phyloP scores from a whole-genome alignment of 345 rosid genomes.

The Salix exigua region DNA sequence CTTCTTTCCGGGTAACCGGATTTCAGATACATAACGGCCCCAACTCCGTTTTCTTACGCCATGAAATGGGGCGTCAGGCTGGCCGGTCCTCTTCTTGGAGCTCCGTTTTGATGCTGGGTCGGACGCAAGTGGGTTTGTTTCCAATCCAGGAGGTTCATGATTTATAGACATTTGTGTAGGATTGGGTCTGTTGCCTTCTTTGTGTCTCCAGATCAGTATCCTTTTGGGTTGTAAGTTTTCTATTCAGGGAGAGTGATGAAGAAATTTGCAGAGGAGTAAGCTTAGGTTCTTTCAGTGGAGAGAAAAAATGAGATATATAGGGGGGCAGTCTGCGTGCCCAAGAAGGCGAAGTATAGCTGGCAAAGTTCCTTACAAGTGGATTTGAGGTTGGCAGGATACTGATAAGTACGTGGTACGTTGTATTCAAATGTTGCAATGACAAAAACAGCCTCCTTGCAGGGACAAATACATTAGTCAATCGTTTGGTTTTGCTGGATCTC shows the following conservation, averaged over 20 bases:
- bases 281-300: not conserved
- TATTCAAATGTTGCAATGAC: not conserved
- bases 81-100: constrained; percentile 12
- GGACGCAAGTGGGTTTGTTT: not conserved
- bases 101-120: not conserved
- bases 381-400: not conserved
- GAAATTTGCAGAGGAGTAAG: not conserved
- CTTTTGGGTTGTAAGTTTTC: not conserved
- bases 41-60: constrained; percentile 31
- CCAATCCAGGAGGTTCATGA: not conserved
- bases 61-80: constrained; percentile 13
- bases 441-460: not conserved
- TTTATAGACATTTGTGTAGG: not conserved
- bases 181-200: too few species aligned
- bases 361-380: not conserved
- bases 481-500: too few species aligned
- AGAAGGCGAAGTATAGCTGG: constrained; percentile 5
- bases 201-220: not conserved
- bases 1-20: constrained; percentile 28
- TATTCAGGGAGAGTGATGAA: not conserved
- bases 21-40: constrained; percentile 36
- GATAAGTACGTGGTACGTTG: not conserved
- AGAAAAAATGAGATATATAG: not conserved
- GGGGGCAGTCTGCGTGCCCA: not conserved
- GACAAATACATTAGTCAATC: too few species aligned